Conservation (phyloP, 2,329 filamentous ascomycete species). For the Basipetospora chlamydospora region DNA sequence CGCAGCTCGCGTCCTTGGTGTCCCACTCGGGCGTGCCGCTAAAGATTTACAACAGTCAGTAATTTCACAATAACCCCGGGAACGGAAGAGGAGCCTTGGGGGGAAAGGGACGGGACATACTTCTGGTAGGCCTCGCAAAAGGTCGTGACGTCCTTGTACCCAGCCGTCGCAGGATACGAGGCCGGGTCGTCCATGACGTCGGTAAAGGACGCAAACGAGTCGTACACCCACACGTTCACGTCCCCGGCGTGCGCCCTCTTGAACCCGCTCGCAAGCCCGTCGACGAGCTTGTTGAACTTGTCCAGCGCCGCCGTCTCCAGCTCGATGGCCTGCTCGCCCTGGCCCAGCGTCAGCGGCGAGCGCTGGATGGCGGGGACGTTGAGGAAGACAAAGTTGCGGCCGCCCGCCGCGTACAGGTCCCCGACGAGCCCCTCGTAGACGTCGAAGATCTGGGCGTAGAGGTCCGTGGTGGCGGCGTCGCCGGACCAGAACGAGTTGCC, state of each 20-base stretch:
- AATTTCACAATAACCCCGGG: background rate
- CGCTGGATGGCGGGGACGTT: constrained; percentile 44
- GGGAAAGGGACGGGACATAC: constrained; percentile 19
- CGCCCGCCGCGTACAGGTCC: constrained; percentile 34
- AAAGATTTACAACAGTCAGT: background rate
- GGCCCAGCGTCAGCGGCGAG: constrained; percentile 29
- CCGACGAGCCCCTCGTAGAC: constrained; percentile 26
- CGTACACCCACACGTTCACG: constrained; percentile 36
- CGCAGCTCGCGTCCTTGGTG: constrained; percentile 29
- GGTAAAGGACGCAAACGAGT: constrained; percentile 35
- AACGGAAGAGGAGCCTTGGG: background rate
- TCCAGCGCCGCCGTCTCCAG: constrained; percentile 27
- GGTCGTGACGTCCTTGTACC: constrained; percentile 37
- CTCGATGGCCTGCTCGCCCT: constrained; percentile 19
- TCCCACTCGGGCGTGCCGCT: constrained; percentile 30
- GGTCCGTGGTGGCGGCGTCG: constrained; percentile 12
- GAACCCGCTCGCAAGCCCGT: constrained; percentile 25
- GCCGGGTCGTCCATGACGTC: constrained; percentile 36
- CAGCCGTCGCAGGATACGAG: constrained; percentile 32
- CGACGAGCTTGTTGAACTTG: constrained; percentile 34
- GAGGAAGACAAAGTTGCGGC: constrained; percentile 43
- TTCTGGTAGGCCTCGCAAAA: constrained; percentile 41
- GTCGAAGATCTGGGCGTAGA: constrained; percentile 26
- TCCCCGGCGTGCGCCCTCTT: constrained; percentile 18
- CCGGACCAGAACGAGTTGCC: constrained; percentile 29